Base-by-base conservation (phyloP, 345 rosid species). In the Alliaria petiolata region DNA sequence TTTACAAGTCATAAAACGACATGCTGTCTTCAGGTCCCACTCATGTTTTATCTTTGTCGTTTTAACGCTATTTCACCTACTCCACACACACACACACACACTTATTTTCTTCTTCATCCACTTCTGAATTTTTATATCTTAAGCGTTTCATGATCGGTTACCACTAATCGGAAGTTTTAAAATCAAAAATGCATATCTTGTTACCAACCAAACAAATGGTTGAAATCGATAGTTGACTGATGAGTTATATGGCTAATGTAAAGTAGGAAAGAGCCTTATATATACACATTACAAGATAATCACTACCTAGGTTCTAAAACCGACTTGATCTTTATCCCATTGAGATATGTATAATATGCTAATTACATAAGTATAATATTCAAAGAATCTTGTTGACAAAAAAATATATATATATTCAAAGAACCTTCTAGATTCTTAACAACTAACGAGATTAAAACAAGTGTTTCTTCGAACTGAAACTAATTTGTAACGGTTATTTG, bases 21-120 rank as follows among this genome's bases (percentile, higher is more conserved):
- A 76, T 28, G 54, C 22, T 55, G 75, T 76, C 75, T 76, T 45
- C 35, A 46, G 75, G 75, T 62, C 79, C 75, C 75, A 68, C 75
- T 4, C 35, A 17, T 14, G n/a, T n/a, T n/a, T n/a, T n/a, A n/a
- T n/a, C n/a, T n/a, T n/a, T n/a, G n/a, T n/a, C n/a, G n/a, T n/a
- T n/a, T n/a, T n/a, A n/a, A n/a, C 30, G 51, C 64, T 76, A 46
- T 62, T 62, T 69, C 53, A 69, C 69, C 79, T 62, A 68, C 59
- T 62, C 58, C 52, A 28, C 58, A 44, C n/a, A n/a, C n/a, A n/a
- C n/a, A 49, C 39, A 58, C 15, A 39, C 47, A 58, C 11, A 57
- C 10, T 12, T 58, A 38, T 35, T 57, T 50, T 47, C 60, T 43
- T 72, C 31, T 8, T 64, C 47, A 17, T 26, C 71, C 34, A 64